phyloP scores from a whole-genome alignment of 2,329 filamentous ascomycete genomes.

The Fonsecaea pedrosoi region DNA sequence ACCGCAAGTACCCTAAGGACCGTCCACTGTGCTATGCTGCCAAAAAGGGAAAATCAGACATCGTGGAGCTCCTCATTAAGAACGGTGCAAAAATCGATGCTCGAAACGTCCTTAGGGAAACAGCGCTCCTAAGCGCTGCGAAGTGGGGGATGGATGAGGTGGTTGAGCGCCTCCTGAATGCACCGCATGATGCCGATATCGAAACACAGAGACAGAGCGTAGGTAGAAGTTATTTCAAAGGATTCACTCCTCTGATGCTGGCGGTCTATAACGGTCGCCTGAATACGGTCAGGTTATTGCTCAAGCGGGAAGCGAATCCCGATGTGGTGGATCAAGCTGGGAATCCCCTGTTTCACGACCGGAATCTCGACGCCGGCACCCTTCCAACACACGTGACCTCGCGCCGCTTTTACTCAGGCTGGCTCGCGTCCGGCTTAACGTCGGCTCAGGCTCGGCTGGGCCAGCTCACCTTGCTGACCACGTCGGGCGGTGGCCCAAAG shows the following conservation, averaged over 20 bases:
- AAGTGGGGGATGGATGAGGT: not conserved
- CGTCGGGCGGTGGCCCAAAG: too few species aligned
- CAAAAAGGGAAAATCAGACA: not conserved
- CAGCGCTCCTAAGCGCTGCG: slow-evolving; percentile 1
- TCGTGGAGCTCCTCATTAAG: slow-evolving; percentile 2
- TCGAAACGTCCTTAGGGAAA: not conserved
- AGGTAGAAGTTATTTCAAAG: not conserved
- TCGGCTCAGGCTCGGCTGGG: slow-evolving; percentile 3
- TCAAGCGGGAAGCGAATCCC: not conserved
- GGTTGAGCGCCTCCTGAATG: slow-evolving; percentile 2
- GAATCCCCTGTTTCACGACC: not conserved
- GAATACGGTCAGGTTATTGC: not conserved
- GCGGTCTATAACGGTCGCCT: slow-evolving; percentile 2
- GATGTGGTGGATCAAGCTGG: slow-evolving; percentile 6
- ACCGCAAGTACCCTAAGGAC: not conserved
- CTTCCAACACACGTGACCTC: too few species aligned
- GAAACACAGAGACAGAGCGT: slow-evolving; percentile 2
- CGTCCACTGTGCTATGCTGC: slow-evolving; percentile 9
- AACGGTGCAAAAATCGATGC: slow-evolving; percentile 1
- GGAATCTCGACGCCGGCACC: too few species aligned
- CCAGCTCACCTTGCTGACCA: not conserved
- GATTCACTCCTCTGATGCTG: slow-evolving; percentile 12
- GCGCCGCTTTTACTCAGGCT: too few species aligned
- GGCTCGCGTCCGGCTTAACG: not conserved
- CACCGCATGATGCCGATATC: slow-evolving; percentile 6